Evolutionary conservation across 2,329 filamentous ascomycete species (phyloP).

Genomic region (Metarhizium guizhouense): DNA sequence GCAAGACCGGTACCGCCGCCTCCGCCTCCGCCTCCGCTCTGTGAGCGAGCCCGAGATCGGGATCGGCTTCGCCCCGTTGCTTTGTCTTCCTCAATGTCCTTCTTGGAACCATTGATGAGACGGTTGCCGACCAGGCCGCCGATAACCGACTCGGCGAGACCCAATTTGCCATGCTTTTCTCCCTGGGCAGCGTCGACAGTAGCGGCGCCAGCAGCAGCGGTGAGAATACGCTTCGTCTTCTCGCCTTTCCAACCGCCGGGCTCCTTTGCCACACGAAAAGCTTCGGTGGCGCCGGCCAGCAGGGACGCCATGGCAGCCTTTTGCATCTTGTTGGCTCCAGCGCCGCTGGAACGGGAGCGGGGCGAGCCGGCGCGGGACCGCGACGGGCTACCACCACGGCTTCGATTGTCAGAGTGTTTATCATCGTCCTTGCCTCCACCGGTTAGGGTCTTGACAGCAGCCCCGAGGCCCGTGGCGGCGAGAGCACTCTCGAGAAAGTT

Average conservation of each 20-base stretch:
- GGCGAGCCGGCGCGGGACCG: slow-evolving; percentile 44
- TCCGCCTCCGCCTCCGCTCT: slow-evolving; percentile 29
- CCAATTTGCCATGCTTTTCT: slow-evolving; percentile 68
- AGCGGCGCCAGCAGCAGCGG: slow-evolving; percentile 76
- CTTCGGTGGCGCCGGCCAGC: slow-evolving; percentile 82
- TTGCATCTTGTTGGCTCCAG: slow-evolving; percentile 52
- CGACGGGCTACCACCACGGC: slow-evolving; percentile 36
- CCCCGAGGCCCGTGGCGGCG: slow-evolving; percentile 52
- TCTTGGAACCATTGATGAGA: slow-evolving; percentile 70
- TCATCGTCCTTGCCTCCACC: slow-evolving; percentile 35
- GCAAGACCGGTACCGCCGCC: slow-evolving; percentile 45
- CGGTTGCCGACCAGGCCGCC: slow-evolving; percentile 82
- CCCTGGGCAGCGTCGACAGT: slow-evolving; percentile 74
- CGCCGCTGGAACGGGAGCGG: slow-evolving; percentile 30
- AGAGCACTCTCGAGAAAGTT: slow-evolving; percentile 56
- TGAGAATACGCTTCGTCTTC: slow-evolving; percentile 86
- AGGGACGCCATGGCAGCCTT: slow-evolving; percentile 88
- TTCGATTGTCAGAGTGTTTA: slow-evolving; percentile 31
- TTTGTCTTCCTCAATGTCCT: slow-evolving; percentile 53
- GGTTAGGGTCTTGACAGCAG: slow-evolving; percentile 50
- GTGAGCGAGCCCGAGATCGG: slow-evolving; percentile 55
- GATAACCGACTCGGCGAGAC: slow-evolving; percentile 78
- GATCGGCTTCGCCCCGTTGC: slow-evolving; percentile 58
- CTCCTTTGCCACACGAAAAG: slow-evolving; percentile 82
- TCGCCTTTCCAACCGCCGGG: slow-evolving; percentile 83